Evolutionary conservation across 2,329 filamentous ascomycete species (phyloP).

Genomic region (Hymenoscyphus salicellus): DNA sequence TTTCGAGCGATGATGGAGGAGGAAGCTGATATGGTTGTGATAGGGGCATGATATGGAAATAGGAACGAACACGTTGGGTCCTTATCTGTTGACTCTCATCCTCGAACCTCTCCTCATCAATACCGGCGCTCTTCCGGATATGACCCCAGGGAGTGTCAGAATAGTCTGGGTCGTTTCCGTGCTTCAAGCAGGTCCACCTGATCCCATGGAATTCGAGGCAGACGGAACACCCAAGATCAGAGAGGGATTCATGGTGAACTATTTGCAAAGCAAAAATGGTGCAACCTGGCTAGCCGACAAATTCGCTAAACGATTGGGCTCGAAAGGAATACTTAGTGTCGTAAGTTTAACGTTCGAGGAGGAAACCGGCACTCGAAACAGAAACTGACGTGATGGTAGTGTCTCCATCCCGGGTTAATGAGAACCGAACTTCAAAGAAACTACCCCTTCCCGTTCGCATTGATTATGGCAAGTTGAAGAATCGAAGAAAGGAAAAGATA

Average conservation of each 20-base stretch:
- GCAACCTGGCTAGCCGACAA: conserved; percentile 33
- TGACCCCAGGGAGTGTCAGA: conserved; percentile 30
- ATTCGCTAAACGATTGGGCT: conserved; percentile 32
- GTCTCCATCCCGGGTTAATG: conserved; percentile 43
- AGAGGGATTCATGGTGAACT: conserved; percentile 33
- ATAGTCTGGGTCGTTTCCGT: conserved; percentile 35
- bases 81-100: conserved; percentile 25
- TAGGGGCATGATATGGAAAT: conserved; percentile 31
- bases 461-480: conserved; percentile 23
- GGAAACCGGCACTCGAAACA: neutral
- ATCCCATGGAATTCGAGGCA: conserved; percentile 27
- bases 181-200: conserved; percentile 11
- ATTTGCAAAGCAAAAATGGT: conserved; percentile 38
- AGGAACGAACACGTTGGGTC: conserved; percentile 27
- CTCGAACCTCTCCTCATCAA: conserved; percentile 23
- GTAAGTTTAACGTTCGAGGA: conserved; percentile 16
- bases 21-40: neutral
- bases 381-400: conserved; percentile 17
- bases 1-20: neutral
- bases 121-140: conserved; percentile 16
- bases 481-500: neutral
- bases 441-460: conserved; percentile 11
- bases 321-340: conserved; percentile 37
- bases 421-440: conserved; percentile 39
- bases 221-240: conserved; percentile 22